Evolutionary conservation across 495 filamentous ascomycete species (phyloP).

Genomic region (Aspergillus asperescens): DNA sequence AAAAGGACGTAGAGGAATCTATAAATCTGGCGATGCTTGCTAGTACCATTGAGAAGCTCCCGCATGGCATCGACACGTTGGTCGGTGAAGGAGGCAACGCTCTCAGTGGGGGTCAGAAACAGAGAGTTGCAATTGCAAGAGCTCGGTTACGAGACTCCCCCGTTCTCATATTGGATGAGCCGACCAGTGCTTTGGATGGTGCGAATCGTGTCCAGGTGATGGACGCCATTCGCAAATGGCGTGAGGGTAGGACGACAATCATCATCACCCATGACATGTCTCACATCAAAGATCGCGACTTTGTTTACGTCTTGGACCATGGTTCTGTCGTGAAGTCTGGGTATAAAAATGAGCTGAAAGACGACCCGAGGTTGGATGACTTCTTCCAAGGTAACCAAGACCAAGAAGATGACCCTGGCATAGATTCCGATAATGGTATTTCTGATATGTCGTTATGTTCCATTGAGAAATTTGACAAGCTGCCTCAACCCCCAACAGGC

Average conservation of each 20-base stretch:
- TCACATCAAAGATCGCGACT: constrained; percentile 70
- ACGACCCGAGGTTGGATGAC: constrained; percentile 1
- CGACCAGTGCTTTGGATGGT: constrained; percentile 74
- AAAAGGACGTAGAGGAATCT: constrained; percentile 49
- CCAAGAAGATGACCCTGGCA: not conserved
- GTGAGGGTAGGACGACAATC: constrained; percentile 70
- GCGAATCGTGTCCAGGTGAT: constrained; percentile 66
- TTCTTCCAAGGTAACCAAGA: constrained; percentile 1
- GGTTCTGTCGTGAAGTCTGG: constrained; percentile 68
- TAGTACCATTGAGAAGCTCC: constrained; percentile 64
- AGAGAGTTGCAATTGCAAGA: constrained; percentile 71
- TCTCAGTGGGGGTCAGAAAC: constrained; percentile 82
- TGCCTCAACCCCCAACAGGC: not conserved
- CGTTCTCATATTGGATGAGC: constrained; percentile 79
- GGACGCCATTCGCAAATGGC: constrained; percentile 63
- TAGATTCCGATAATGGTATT: not conserved
- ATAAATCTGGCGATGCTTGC: constrained; percentile 64
- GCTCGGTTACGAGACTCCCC: constrained; percentile 73
- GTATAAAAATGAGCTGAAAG: constrained; percentile 43
- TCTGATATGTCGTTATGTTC: not conserved
- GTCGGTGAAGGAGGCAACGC: constrained; percentile 65
- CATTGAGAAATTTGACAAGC: not conserved
- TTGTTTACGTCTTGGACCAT: constrained; percentile 73
- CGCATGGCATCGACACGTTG: constrained; percentile 66
- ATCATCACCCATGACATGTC: constrained; percentile 87